A percentile compares a stretch with the other conserved stretches of the same genome.
Evolutionary conservation across 75 land plant genomes (phyloP).

Genomic region (Selaginella tamariscina): DNA sequence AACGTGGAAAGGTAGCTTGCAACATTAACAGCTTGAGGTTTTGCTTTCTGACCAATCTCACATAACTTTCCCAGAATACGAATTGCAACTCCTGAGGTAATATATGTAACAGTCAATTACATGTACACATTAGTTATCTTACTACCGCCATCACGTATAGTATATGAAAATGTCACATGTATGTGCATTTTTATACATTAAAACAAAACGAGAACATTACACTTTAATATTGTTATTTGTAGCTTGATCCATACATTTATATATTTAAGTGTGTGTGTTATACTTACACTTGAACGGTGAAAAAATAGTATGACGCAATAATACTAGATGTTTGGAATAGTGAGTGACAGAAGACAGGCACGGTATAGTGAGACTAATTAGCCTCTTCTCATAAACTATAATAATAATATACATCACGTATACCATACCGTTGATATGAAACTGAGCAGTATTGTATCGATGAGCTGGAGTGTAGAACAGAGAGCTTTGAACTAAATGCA

Average conservation of each 20-base stretch:
- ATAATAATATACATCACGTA: too few species aligned
- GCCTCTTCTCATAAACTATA: background rate
- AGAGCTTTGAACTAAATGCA: background rate
- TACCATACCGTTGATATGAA: too few species aligned
- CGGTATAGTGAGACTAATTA: background rate
- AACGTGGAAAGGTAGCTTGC: background rate
- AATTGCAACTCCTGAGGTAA: background rate
- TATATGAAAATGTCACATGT: too few species aligned
- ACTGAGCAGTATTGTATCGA: background rate
- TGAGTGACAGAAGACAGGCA: background rate
- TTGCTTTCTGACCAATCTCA: background rate
- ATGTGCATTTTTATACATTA: too few species aligned
- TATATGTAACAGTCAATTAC: too few species aligned
- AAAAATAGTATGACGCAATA: background rate
- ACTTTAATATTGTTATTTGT: background rate
- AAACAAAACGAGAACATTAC: too few species aligned
- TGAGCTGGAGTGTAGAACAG: background rate
- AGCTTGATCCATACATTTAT: too few species aligned
- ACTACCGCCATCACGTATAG: too few species aligned
- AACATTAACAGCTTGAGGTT: background rate
- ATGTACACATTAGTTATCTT: too few species aligned
- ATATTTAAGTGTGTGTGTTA: too few species aligned
- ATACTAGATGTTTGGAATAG: background rate
- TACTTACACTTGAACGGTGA: background rate
- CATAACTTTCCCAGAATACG: background rate